Evolutionary conservation across 108 stramenopile species (phyloP), one percentile per base, ranked within the genome.

Genomic region (Ochromonas danica): DNA sequence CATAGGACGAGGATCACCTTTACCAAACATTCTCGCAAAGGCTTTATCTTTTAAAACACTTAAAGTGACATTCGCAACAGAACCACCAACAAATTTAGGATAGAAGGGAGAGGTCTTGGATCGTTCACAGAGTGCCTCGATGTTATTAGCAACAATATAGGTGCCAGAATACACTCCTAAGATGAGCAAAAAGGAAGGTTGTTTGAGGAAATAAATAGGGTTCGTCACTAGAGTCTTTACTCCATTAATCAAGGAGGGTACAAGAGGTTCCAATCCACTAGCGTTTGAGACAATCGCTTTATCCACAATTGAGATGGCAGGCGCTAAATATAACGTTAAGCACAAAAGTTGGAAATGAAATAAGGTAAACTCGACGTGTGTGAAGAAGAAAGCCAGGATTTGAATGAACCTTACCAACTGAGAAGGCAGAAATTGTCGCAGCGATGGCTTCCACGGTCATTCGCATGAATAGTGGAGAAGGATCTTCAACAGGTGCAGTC

Each of bases 31-130:
- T 36, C 36, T 35, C 1, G 80, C 80, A 80, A 80, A 80, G 1
- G 80, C 80, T 71, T 71, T 70, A 45, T 80, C 80, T 39, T 80
- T 80, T 71, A 80, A 51, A 45, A 80, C 71, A 43, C 57, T 72
- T 22, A 71, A 36, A 43, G 61, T 43, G 6, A 71, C 71, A 71
- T 80, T 80, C 38, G 71, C 71, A 3, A 45, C 45, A 22, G 80
- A 61, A 6, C 71, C 71, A 22, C 71, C 61, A 35, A 42, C 71
- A 2, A 71, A 61, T 0, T 80, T 80, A 14, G 80, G 80, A 43
- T 72, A 43, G 14, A 71, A 71, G 1, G 80, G 62, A 0, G 71
- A 71, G 1, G 39, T 38, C 28, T 80, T 80, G 39, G 42, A 31
- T 42, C 71, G 71, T 42, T 43, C 80, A 71, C 80, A 80, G 10